Evolutionary conservation across 192 early-diverging fungal genomes (phyloP).

Genomic region (Coemansia sp.): DNA sequence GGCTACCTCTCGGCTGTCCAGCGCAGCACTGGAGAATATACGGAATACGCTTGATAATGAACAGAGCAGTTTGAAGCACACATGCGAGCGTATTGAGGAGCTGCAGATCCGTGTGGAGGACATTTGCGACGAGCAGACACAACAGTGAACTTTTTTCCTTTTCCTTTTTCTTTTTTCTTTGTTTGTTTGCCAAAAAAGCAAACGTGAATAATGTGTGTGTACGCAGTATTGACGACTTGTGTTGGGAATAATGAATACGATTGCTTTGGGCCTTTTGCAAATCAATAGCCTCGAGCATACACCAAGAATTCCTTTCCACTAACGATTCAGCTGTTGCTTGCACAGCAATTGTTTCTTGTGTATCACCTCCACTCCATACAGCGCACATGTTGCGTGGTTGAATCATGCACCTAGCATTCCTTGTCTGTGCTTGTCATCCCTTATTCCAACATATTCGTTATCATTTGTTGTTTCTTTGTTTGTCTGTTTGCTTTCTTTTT

Average conservation of each 20-base stretch:
- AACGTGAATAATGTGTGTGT: not conserved
- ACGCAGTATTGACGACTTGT: not conserved
- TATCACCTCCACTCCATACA: no score
- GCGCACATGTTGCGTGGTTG: no score
- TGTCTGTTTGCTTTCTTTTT: not conserved
- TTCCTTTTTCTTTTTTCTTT: not conserved
- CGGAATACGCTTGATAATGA: slow-evolving; percentile 29
- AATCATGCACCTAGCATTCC: no score
- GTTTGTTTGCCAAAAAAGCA: not conserved
- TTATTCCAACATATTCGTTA: not conserved
- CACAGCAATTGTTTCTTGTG: no score
- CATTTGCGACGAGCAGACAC: slow-evolving; percentile 6
- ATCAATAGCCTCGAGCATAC: no score
- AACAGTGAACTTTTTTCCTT: not conserved
- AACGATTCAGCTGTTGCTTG: no score
- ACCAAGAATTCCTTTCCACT: no score
- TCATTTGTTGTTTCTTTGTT: not conserved
- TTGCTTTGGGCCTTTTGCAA: no score
- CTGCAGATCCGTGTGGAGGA: slow-evolving; percentile 30
- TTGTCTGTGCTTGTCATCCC: no score
- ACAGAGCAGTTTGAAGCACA: slow-evolving; percentile 21
- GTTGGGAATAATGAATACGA: no score
- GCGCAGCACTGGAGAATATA: slow-evolving; percentile 17
- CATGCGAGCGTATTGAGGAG: slow-evolving; percentile 34
- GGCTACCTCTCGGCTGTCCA: slow-evolving; percentile 10